phyloP scores from a whole-genome alignment of 2,329 filamentous ascomycete genomes.

The Epichloe scottii region DNA sequence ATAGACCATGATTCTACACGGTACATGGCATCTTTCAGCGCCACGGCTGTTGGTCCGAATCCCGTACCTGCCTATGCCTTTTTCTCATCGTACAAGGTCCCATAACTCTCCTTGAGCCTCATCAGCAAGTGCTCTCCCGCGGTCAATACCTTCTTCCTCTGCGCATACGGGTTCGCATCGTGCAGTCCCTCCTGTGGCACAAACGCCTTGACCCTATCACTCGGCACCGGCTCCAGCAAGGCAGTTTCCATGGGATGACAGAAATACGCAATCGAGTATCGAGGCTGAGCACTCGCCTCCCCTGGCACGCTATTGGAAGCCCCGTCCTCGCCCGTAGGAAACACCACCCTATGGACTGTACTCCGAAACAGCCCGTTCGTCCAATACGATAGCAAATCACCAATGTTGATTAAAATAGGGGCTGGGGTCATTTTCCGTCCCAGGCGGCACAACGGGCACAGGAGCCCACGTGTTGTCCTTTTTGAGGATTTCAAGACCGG shows the following conservation, averaged over 20 bases:
- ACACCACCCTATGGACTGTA: slow-evolving; percentile 81
- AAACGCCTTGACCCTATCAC: slow-evolving; percentile 37
- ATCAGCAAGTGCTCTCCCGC: slow-evolving; percentile 52
- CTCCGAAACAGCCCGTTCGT: slow-evolving; percentile 77
- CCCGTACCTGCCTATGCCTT: background rate
- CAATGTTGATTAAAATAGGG: slow-evolving; percentile 73
- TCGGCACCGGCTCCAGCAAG: slow-evolving; percentile 45
- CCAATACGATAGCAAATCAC: slow-evolving; percentile 68
- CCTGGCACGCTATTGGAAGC: slow-evolving; percentile 19
- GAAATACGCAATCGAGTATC: slow-evolving; percentile 58
- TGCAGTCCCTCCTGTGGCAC: slow-evolving; percentile 18
- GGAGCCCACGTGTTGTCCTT: slow-evolving; percentile 43
- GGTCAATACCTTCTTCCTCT: slow-evolving; percentile 45
- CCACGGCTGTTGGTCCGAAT: background rate
- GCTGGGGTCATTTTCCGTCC: slow-evolving; percentile 42
- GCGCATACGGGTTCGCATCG: slow-evolving; percentile 34
- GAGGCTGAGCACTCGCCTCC: slow-evolving; percentile 36
- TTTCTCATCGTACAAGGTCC: slow-evolving; percentile 37
- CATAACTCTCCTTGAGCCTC: slow-evolving; percentile 47
- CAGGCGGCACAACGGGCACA: slow-evolving; percentile 53
- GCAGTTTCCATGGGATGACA: slow-evolving; percentile 47
- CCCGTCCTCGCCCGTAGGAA: slow-evolving; percentile 26
- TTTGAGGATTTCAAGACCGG: slow-evolving; percentile 72
- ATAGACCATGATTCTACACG: too few relatives aligned
- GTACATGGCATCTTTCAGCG: background rate